Percentiles rank a stretch among this genome's conserved stretches.
Conservation (phyloP, 2,329 filamentous ascomycete genomes). For the Fusarium ramigenum region DNA sequence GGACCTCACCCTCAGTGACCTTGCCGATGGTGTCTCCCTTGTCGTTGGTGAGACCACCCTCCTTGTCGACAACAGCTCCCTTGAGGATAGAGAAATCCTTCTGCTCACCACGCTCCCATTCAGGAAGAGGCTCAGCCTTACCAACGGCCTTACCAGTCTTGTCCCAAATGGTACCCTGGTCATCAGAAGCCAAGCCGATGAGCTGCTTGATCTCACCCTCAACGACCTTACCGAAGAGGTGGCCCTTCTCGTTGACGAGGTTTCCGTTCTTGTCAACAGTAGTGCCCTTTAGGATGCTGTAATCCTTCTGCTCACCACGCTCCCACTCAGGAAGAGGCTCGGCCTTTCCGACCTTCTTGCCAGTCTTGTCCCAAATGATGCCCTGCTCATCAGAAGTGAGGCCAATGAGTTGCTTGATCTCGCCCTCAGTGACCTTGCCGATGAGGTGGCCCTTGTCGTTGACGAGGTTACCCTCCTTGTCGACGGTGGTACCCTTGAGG, state of each 20-base stretch:
- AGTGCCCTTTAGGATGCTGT: constrained; percentile 52
- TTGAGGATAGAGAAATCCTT: constrained; percentile 35
- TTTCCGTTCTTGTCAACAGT: constrained; percentile 69
- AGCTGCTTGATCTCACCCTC: constrained; percentile 72
- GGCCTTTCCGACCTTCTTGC: constrained; percentile 71
- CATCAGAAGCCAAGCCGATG: constrained; percentile 71
- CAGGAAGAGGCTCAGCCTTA: constrained; percentile 70
- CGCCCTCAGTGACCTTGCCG: constrained; percentile 70
- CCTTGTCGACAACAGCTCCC: constrained; percentile 52
- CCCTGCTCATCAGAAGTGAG: constrained; percentile 74
- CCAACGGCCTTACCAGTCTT: constrained; percentile 72
- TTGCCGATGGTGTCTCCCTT: constrained; percentile 66
- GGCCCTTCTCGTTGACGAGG: constrained; percentile 61
- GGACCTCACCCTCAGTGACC: constrained; percentile 68
- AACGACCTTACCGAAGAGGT: constrained; percentile 69
- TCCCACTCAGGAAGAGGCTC: constrained; percentile 69
- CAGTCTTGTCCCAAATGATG: constrained; percentile 68
- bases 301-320: constrained; percentile 51
- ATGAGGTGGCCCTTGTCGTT: constrained; percentile 63
- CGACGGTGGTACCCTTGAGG: constrained; percentile 62
- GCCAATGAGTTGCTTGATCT: constrained; percentile 69
- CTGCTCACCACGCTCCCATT: constrained; percentile 58
- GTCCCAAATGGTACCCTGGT: constrained; percentile 74
- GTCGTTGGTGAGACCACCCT: constrained; percentile 63
- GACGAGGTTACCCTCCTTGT: constrained; percentile 67